A percentile compares a stretch with the other conserved stretches of the same genome.
These are phyloP conservation scores for Maudiozyma barnettii DNA, from an alignment of 805 yeast genomes.

Conservation along the genomic window DNA sequence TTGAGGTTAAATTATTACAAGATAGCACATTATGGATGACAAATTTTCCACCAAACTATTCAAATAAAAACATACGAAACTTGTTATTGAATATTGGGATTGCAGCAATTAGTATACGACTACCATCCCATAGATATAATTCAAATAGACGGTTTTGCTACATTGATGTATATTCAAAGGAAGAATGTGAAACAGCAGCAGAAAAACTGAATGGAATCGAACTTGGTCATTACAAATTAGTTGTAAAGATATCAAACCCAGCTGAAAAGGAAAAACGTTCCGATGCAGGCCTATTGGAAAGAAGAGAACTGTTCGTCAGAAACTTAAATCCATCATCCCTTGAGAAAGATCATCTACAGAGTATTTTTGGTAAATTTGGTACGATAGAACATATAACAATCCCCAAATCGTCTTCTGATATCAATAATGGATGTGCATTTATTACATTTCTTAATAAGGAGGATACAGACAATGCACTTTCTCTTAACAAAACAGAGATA, in stretches of 20 bases:
- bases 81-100: slow-evolving; percentile 35
- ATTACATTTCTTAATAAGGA: slow-evolving; percentile 37
- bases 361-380: slow-evolving; percentile 43
- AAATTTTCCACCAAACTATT: slow-evolving; percentile 55
- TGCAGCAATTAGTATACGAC: slow-evolving; percentile 40
- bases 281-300: slow-evolving; percentile 39
- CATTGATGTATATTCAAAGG: slow-evolving; percentile 41
- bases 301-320: slow-evolving; percentile 48
- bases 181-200: slow-evolving; percentile 39
- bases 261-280: slow-evolving; percentile 32
- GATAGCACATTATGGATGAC: slow-evolving; percentile 60
- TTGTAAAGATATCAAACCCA: slow-evolving; percentile 59
- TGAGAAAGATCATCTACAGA: slow-evolving; percentile 31
- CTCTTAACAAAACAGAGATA: slow-evolving; percentile 33
- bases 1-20: slow-evolving; percentile 38
- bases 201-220: slow-evolving; percentile 32
- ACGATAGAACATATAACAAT: slow-evolving; percentile 38
- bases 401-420: slow-evolving; percentile 11
- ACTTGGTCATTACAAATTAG: slow-evolving; percentile 34
- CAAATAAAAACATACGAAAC: slow-evolving; percentile 31
- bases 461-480: slow-evolving; percentile 41
- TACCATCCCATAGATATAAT: slow-evolving; percentile 53
- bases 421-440: slow-evolving; percentile 60
- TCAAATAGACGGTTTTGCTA: slow-evolving; percentile 64
- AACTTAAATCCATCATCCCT: slow-evolving; percentile 41